Percentiles rank a stretch among this genome's conserved stretches.
These are phyloP conservation scores for Keithomyces neogunnii DNA, from an alignment of 2,329 filamentous ascomycete species.

Conservation along the genomic window DNA sequence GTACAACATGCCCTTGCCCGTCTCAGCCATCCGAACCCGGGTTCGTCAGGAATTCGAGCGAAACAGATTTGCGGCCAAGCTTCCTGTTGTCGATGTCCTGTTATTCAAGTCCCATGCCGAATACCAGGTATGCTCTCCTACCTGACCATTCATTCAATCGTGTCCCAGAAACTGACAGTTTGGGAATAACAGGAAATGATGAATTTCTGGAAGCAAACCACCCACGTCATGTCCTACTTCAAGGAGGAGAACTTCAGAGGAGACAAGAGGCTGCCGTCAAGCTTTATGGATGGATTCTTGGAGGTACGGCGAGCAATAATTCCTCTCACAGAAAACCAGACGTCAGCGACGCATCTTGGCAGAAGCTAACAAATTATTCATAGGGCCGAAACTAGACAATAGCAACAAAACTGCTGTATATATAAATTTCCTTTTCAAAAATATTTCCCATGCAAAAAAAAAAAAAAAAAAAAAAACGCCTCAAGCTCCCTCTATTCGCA, in stretches of 20 bases:
- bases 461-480: constrained; percentile 16
- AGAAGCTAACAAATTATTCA: constrained; percentile 12
- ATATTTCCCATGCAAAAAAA: constrained; percentile 16
- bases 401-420: constrained; percentile 21
- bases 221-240: constrained; percentile 96
- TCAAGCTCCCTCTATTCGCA: constrained; percentile 15
- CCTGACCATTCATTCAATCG: neutral
- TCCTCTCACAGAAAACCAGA: neutral
- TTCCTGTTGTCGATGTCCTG: constrained; percentile 80
- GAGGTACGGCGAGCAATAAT: constrained; percentile 54
- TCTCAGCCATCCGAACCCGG: constrained; percentile 82
- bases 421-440: constrained; percentile 20
- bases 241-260: constrained; percentile 71
- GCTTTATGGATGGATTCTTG: constrained; percentile 90
- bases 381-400: constrained; percentile 47
- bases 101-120: constrained; percentile 87
- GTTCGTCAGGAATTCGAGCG: constrained; percentile 96
- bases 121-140: constrained; percentile 64
- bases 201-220: constrained; percentile 98
- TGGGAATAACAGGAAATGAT: constrained; percentile 67
- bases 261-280: constrained; percentile 70
- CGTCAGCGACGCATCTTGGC: neutral
- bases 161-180: neutral
- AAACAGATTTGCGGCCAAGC: constrained; percentile 85
- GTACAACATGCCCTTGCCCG: constrained; percentile 87